Evolutionary conservation across 441 rosid species (phyloP).

Genomic region (Isatis lusitanica): DNA sequence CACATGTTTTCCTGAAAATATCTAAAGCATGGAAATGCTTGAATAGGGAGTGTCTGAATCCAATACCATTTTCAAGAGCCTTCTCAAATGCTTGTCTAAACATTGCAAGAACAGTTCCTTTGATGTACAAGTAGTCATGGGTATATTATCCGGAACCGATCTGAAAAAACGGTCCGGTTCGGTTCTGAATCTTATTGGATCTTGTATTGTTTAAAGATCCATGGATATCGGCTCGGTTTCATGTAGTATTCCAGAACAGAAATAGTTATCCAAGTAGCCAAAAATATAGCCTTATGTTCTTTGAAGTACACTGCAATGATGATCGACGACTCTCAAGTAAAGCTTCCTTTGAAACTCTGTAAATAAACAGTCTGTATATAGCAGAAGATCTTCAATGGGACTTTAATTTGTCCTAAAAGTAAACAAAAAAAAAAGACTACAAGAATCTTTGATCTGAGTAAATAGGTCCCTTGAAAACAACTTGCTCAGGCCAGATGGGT

Average conservation of each 20-base stretch:
- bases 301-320: slow-evolving; percentile 15
- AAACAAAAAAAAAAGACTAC: too few species aligned
- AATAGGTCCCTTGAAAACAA: neutral
- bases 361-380: too few species aligned
- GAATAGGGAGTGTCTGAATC: slow-evolving; percentile 39
- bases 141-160: too few species aligned
- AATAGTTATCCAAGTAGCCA: too few species aligned
- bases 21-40: slow-evolving; percentile 52
- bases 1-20: slow-evolving; percentile 37
- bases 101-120: slow-evolving; percentile 60
- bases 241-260: too few species aligned
- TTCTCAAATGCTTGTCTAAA: slow-evolving; percentile 43
- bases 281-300: too few species aligned
- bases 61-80: neutral
- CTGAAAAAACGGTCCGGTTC: too few species aligned
- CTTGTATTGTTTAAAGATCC: too few species aligned
- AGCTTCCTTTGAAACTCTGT: too few species aligned
- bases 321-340: slow-evolving; percentile 32
- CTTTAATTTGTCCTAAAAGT: too few species aligned
- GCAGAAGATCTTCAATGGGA: neutral
- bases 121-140: slow-evolving; percentile 42
- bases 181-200: too few species aligned
- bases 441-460: neutral
- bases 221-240: too few species aligned
- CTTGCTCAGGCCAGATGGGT: neutral